Base-by-base conservation (phyloP, 345 rosid genomes). In the Pistacia integerrima region DNA sequence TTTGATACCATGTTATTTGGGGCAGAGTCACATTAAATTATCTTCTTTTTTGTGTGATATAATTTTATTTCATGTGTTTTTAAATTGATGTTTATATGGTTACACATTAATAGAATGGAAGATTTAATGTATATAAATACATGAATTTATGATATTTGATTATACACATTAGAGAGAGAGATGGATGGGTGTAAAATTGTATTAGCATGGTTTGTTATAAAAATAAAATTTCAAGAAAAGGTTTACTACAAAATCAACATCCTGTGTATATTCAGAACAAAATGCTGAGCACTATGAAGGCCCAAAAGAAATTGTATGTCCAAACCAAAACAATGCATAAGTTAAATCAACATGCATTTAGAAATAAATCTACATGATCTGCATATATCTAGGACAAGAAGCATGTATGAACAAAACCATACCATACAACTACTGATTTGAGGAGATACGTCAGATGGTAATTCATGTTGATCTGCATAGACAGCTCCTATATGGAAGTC, bases 341-440 rank as follows among this genome's bases (percentile, higher is more conserved):
- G n/a, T 35, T 51, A 28, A 51, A 74, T 74, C n/a, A 36, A 55
- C 33, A 63, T 18, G 18, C 11, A 11, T 30, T 51, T n/a, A 35
- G 18, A 28, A 46, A 61, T 9, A 61, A 2, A 28, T 61, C 68
- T 46, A 28, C 58, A 17, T 35, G 65, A 73, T 48, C 35, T 49
- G 33, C 10, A 64, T 22, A 10, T 61, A 60, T 62, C 9, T 4
- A 51, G 30, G 44, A 73, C 13, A 8, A 49, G 22, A 49, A 49
- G 57, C 10, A 62, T 18, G 33, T 30, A 49, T 2, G 13, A 49
- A 30, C 22, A 18, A 55, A 30, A 57, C 11, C 88, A 74, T 89
- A 90, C 97, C 82, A 38, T 85, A 76, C 83, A 89, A 69, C 77
- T 83, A 79, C 88, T 75, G 64, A 90, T 82, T 75, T 77, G 88